Percentiles rank a stretch among this genome's conserved stretches.
Evolutionary conservation across 179 eudicot species (phyloP).

Genomic region (Gypsophila paniculata): DNA sequence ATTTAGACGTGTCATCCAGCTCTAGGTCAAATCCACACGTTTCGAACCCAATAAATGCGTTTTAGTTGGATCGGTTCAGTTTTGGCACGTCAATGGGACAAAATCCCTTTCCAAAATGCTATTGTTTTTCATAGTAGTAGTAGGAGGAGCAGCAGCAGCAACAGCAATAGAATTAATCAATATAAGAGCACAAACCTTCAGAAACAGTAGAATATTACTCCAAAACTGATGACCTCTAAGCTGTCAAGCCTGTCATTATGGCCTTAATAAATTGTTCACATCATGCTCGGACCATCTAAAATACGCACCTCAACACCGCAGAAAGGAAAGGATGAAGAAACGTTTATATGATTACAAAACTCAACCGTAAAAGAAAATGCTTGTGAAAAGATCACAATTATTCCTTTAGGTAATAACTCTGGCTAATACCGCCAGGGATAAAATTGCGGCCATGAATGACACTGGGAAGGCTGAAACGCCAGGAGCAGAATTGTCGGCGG

Average conservation of each 20-base stretch:
- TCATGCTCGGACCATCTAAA: background rate
- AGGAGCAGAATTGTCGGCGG: background rate
- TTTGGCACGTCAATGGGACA: too few relatives aligned
- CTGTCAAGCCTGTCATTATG: too few relatives aligned
- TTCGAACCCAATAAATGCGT: too few relatives aligned
- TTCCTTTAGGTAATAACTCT: background rate
- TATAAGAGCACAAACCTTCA: background rate
- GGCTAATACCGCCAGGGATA: background rate
- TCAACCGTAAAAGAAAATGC: background rate
- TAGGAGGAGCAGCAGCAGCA: too few relatives aligned
- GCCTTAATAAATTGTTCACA: background rate
- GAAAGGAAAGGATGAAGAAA: background rate
- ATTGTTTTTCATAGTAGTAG: too few relatives aligned
- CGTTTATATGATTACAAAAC: constrained; percentile 1
- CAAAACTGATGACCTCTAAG: too few relatives aligned
- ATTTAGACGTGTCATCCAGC: too few relatives aligned
- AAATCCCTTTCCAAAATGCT: too few relatives aligned
- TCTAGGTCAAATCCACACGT: too few relatives aligned
- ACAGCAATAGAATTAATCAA: background rate
- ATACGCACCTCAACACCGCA: background rate
- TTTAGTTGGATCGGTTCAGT: too few relatives aligned
- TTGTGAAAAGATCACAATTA: background rate
- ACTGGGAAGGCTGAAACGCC: constrained; percentile 6
- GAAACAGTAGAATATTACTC: background rate
- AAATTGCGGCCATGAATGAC: constrained; percentile 3